Base-by-base conservation (phyloP, 352 stramenopile genomes). In the Phytophthora citrophthora region DNA sequence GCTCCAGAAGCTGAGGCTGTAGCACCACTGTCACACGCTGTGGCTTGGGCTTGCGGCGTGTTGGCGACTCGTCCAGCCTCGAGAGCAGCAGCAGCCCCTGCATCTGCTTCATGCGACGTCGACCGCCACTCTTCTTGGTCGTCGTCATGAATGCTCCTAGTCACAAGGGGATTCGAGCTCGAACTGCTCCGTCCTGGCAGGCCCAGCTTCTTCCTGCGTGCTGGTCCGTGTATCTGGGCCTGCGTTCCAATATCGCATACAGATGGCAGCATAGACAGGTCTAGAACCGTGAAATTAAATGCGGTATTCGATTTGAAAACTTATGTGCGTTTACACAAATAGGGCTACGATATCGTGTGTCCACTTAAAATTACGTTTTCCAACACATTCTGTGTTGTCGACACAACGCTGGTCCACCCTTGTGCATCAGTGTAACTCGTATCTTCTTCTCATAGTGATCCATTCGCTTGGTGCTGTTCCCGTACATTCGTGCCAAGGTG, bases 401-500 rank as follows among this genome's bases (percentile, higher is more conserved):
- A 34, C 29, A 34, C 29, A 34, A 13, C 29, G 29, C 29, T 34
- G 36, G 36, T 41, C 36, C 36, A 15, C 13, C 36, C 36, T n/a
- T 20, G 13, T 18, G 11, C 2, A 13, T n/a, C n/a, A n/a, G n/a
- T n/a, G n/a, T n/a, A n/a, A n/a, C n/a, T n/a, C n/a, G n/a, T n/a
- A n/a, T n/a, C n/a, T n/a, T n/a, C n/a, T n/a, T n/a, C n/a, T n/a
- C n/a, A n/a, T n/a, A n/a, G n/a, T n/a, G n/a, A n/a, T n/a, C n/a
- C n/a, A n/a, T n/a, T n/a, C n/a, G n/a, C n/a, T 79, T 99, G 40
- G 50, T 97, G n/a, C 80, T 98, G 24, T 99, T 98, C 81, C 96
- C 96, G 4, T 99, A 98, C 79, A 96, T 98, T 29, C 88, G 96
- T 41, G 96, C 95, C 32, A 99, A 99, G 81, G 96, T 99, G 23